A percentile compares a stretch with the other conserved stretches of the same genome.
These are phyloP conservation scores for Ceratobasidium sp. DNA, from an alignment of 1,284 basidiomycete genomes.

Conservation along the genomic window DNA sequence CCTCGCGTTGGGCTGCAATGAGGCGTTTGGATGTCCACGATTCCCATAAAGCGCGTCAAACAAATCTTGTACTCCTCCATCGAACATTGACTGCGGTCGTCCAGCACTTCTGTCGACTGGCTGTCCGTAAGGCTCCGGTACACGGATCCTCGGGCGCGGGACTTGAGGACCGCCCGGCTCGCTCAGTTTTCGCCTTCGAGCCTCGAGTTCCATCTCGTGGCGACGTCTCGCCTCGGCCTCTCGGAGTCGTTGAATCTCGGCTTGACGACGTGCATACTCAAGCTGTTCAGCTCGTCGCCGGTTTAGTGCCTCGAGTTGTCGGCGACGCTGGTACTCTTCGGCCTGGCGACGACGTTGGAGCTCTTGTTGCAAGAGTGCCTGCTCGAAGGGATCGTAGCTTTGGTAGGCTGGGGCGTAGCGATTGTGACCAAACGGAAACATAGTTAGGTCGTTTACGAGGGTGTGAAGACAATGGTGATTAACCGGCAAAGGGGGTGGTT, in stretches of 20 bases:
- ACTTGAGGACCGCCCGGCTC: not conserved
- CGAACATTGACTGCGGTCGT: constrained; percentile 16
- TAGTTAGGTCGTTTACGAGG: not conserved
- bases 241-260: constrained; percentile 17
- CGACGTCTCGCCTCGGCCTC: not conserved
- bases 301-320: constrained; percentile 30
- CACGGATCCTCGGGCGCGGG: not conserved
- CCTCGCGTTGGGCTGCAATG: not conserved
- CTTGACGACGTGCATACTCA: constrained; percentile 26
- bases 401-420: constrained; percentile 10
- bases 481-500: not conserved
- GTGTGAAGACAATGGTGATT: not conserved
- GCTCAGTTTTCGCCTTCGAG: constrained; percentile 20
- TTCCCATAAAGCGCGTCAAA: constrained; percentile 15
- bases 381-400: constrained; percentile 19
- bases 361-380: constrained; percentile 22
- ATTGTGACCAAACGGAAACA: constrained; percentile 19
- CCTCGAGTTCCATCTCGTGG: constrained; percentile 16
- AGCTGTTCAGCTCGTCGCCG: constrained; percentile 24
- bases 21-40: not conserved
- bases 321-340: constrained; percentile 16
- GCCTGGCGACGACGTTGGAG: constrained; percentile 8
- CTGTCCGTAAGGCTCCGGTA: too few relatives aligned
- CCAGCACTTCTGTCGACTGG: not conserved
- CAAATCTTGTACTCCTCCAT: constrained; percentile 15